phyloP scores from a whole-genome alignment of 1,139 yeast genomes.

The Arxiozyma heterogenica region DNA sequence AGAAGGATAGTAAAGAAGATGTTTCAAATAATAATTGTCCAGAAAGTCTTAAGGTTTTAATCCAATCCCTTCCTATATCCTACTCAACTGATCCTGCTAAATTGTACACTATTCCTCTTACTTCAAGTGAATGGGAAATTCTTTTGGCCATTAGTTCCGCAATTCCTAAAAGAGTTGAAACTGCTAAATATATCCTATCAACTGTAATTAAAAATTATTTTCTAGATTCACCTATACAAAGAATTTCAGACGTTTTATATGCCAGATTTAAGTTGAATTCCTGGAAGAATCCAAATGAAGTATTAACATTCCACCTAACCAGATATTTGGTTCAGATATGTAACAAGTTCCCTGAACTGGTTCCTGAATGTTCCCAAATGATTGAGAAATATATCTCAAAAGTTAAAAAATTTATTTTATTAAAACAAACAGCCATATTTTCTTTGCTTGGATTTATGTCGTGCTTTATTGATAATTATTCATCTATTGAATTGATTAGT shows the following conservation, averaged over 20 bases:
- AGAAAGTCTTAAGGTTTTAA: constrained; percentile 14
- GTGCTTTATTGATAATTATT: constrained; percentile 19
- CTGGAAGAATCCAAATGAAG: constrained; percentile 37
- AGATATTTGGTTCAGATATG: constrained; percentile 30
- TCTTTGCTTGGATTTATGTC: constrained; percentile 28
- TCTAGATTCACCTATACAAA: constrained; percentile 49
- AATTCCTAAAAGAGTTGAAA: constrained; percentile 35
- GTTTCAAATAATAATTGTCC: background rate
- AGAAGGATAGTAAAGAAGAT: constrained; percentile 17
- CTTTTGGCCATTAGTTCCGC: constrained; percentile 55
- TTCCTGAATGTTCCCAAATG: constrained; percentile 14
- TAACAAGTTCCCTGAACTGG: constrained; percentile 29
- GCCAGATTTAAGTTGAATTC: constrained; percentile 37
- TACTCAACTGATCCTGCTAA: constrained; percentile 22
- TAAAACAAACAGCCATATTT: constrained; percentile 22
- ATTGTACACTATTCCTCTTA: constrained; percentile 36
- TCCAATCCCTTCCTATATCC: constrained; percentile 23
- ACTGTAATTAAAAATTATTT: constrained; percentile 50
- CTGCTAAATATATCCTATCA: constrained; percentile 44
- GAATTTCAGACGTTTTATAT: constrained; percentile 40
- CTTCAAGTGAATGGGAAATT: constrained; percentile 59
- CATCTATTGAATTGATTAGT: constrained; percentile 16
- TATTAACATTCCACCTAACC: constrained; percentile 31
- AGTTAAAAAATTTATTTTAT: constrained; percentile 16
- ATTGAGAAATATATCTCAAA: constrained; percentile 26